phyloP scores from a whole-genome alignment of 2,329 filamentous ascomycete species.

The Aspergillus aculeatinus region DNA sequence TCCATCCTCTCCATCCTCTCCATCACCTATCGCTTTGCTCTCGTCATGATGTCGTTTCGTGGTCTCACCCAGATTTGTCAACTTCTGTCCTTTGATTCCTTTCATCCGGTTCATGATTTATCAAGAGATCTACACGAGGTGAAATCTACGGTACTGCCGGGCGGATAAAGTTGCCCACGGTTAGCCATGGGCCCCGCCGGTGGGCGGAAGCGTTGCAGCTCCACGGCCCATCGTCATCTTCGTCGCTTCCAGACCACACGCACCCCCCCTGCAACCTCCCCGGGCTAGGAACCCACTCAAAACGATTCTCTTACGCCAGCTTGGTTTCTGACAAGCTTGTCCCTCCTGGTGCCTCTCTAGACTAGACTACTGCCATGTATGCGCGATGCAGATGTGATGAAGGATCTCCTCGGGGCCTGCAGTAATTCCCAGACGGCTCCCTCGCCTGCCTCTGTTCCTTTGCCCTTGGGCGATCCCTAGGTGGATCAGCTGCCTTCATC shows the following conservation, averaged over 20 bases:
- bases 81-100: neutral
- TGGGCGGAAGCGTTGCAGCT: slow-evolving; percentile 13
- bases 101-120: neutral
- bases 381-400: neutral
- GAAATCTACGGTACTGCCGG: neutral
- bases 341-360: slow-evolving; percentile 7
- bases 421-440: slow-evolving; percentile 1
- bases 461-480: slow-evolving; percentile 23
- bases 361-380: too few species aligned
- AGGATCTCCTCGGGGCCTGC: slow-evolving; percentile 7
- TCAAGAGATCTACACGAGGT: neutral
- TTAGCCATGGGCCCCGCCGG: slow-evolving; percentile 12
- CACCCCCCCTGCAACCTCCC: too few species aligned
- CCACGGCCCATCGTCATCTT: slow-evolving; percentile 29
- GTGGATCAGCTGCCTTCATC: slow-evolving; percentile 21
- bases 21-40: neutral
- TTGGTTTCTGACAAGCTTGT: slow-evolving; percentile 17
- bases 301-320: slow-evolving; percentile 19
- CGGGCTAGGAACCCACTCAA: slow-evolving; percentile 14
- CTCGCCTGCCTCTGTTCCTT: neutral
- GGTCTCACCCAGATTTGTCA: neutral
- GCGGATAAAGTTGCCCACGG: neutral
- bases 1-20: neutral
- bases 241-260: slow-evolving; percentile 26
- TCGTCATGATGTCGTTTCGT: neutral